These are phyloP conservation scores for Colletotrichum neosansevieriae DNA, from an alignment of 2,329 filamentous ascomycete genomes.

Conservation along the genomic window DNA sequence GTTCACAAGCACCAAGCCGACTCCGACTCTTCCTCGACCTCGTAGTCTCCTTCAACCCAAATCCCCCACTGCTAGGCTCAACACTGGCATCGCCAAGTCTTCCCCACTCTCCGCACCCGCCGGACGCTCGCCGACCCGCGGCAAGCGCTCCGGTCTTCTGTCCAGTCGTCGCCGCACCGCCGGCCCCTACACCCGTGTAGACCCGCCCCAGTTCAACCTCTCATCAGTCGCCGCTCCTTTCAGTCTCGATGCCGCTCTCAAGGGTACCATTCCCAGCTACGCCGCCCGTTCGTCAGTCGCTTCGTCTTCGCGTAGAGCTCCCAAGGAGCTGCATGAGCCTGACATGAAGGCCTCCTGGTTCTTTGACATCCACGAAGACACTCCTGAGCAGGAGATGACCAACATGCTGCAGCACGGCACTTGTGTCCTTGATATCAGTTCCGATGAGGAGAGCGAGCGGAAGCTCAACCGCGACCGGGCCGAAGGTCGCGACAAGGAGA, in stretches of 20 bases:
- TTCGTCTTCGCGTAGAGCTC: constrained; percentile 43
- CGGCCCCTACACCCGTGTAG: constrained; percentile 75
- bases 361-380: constrained; percentile 96
- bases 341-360: constrained; percentile 79
- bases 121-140: constrained; percentile 82
- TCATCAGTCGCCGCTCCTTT: constrained; percentile 73
- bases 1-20: constrained; percentile 33
- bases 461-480: constrained; percentile 64
- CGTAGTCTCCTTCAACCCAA: constrained; percentile 64
- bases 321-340: constrained; percentile 53
- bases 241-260: constrained; percentile 86
- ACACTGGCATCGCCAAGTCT: constrained; percentile 58
- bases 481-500: constrained; percentile 87
- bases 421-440: constrained; percentile 86
- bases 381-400: constrained; percentile 88
- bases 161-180: constrained; percentile 74
- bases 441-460: constrained; percentile 80
- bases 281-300: constrained; percentile 54
- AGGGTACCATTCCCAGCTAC: constrained; percentile 77
- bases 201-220: constrained; percentile 73
- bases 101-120: constrained; percentile 76
- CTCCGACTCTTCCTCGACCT: constrained; percentile 50
- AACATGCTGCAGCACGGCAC: constrained; percentile 94
- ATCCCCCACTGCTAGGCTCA: constrained; percentile 63
- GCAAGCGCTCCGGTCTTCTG: constrained; percentile 76